Conservation (phyloP, 2,329 filamentous ascomycete genomes). For the Thielaviopsis cerberus region DNA sequence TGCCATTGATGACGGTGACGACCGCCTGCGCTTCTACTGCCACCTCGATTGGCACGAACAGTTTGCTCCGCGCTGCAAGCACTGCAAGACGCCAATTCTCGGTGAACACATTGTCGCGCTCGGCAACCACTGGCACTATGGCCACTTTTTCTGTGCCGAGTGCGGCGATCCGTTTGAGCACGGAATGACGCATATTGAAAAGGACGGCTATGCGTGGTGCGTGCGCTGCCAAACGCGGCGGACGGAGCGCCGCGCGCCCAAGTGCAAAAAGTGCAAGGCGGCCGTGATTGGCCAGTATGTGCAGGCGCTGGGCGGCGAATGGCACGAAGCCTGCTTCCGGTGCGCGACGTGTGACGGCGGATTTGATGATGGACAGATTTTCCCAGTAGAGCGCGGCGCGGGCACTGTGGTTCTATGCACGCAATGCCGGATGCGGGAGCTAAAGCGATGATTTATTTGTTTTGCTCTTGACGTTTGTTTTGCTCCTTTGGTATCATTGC, state of each 20-base stretch:
- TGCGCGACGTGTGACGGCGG: slow-evolving; percentile 46
- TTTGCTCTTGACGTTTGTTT: not conserved
- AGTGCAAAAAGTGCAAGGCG: slow-evolving; percentile 68
- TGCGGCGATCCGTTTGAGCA: slow-evolving; percentile 85
- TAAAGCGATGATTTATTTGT: slow-evolving; percentile 28
- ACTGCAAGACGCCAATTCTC: slow-evolving; percentile 89
- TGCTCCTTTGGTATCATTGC: slow-evolving; percentile 1
- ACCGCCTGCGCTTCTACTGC: slow-evolving; percentile 72
- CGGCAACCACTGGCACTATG: slow-evolving; percentile 88
- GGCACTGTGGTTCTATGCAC: slow-evolving; percentile 39
- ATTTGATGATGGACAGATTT: slow-evolving; percentile 48
- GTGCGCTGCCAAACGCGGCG: slow-evolving; percentile 80
- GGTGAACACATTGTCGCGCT: slow-evolving; percentile 88
- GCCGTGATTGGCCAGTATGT: slow-evolving; percentile 83
- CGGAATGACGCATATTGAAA: slow-evolving; percentile 61
- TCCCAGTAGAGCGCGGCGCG: slow-evolving; percentile 34
- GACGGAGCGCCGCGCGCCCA: slow-evolving; percentile 70
- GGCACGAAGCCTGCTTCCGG: slow-evolving; percentile 83
- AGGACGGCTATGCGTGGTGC: slow-evolving; percentile 96
- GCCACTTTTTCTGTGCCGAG: slow-evolving; percentile 97
- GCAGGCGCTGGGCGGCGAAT: slow-evolving; percentile 73
- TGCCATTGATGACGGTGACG: slow-evolving; percentile 53
- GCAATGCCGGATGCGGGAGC: slow-evolving; percentile 38
- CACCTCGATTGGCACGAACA: slow-evolving; percentile 97
- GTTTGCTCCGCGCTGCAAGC: slow-evolving; percentile 83